Conservation (phyloP, 305 asterid species). For the Rubia balearica region DNA sequence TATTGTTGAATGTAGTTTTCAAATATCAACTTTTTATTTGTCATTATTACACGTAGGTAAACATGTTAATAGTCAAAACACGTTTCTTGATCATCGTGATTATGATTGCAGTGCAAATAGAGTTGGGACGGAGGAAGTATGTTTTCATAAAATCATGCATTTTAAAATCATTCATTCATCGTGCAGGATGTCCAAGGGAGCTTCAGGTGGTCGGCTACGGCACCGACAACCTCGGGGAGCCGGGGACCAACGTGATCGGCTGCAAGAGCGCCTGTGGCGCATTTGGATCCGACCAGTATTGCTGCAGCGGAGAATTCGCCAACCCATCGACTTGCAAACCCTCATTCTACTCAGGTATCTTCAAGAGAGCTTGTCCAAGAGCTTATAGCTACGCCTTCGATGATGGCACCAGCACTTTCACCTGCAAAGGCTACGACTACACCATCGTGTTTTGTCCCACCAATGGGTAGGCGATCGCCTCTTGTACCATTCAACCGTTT, state of each 20-base stretch:
- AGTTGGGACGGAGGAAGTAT: too few relatives aligned
- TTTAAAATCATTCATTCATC: background rate
- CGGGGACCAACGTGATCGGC: conserved; percentile 54
- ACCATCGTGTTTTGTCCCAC: conserved; percentile 53
- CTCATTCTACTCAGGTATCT: conserved; percentile 59
- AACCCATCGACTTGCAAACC: conserved; percentile 74
- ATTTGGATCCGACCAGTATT: conserved; percentile 62
- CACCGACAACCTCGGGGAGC: conserved; percentile 12
- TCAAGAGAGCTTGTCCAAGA: conserved; percentile 82
- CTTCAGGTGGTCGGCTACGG: conserved; percentile 56
- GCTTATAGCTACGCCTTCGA: conserved; percentile 84
- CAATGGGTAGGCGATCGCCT: conserved; percentile 37
- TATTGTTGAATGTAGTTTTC: too few relatives aligned
- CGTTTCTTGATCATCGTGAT: too few relatives aligned
- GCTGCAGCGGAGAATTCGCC: conserved; percentile 81
- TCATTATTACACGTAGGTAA: too few relatives aligned
- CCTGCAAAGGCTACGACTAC: conserved; percentile 71
- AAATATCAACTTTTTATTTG: too few relatives aligned
- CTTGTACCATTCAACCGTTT: background rate
- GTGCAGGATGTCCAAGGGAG: conserved; percentile 73
- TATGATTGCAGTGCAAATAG: too few relatives aligned
- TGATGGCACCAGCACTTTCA: conserved; percentile 85
- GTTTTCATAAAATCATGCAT: too few relatives aligned
- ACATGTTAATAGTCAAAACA: too few relatives aligned
- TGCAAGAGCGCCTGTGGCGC: conserved; percentile 88